Percentiles rank a stretch among this genome's conserved stretches.
phyloP scores from a whole-genome alignment of 441 rosid species.

The Francoa sonchifolia region DNA sequence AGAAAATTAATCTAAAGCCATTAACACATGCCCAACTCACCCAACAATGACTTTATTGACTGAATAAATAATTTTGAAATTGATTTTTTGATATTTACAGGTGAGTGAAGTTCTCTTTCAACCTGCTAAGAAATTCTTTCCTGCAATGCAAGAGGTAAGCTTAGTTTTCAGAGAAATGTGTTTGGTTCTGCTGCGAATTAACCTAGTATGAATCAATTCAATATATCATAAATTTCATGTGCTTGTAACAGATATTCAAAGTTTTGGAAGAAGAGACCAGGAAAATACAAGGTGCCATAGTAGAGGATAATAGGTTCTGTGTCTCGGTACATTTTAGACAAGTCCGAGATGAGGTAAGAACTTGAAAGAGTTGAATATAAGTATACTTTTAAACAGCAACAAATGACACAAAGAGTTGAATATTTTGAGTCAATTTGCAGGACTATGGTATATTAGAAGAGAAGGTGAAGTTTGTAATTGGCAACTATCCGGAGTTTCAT shows the following conservation, averaged over 20 bases:
- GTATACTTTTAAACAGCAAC: not conserved
- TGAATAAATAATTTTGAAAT: not conserved
- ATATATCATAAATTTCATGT: not conserved
- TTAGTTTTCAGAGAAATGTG: not conserved
- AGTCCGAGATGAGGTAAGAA: slow-evolving; percentile 23
- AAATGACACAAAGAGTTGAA: not conserved
- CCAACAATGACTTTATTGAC: not conserved
- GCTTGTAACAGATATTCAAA: slow-evolving; percentile 18
- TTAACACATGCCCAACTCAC: not conserved
- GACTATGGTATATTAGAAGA: slow-evolving; percentile 26
- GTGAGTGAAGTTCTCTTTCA: slow-evolving; percentile 26
- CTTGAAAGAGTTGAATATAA: not conserved
- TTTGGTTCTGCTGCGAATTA: not conserved
- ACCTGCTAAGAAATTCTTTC: slow-evolving; percentile 32
- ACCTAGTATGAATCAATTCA: not conserved
- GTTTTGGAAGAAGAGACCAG: slow-evolving; percentile 15
- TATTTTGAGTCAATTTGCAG: slow-evolving; percentile 14
- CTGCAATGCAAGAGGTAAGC: slow-evolving; percentile 29
- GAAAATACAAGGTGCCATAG: slow-evolving; percentile 25
- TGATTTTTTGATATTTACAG: slow-evolving; percentile 8
- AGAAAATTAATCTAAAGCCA: too few relatives aligned
- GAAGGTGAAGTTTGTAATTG: slow-evolving; percentile 33
- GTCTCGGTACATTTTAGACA: slow-evolving; percentile 35
- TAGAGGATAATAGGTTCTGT: slow-evolving; percentile 35
- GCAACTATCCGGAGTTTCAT: slow-evolving; percentile 20